These are phyloP conservation scores for Pascua sp. DNA, from an alignment of 1,284 basidiomycete genomes.

Conservation along the genomic window DNA sequence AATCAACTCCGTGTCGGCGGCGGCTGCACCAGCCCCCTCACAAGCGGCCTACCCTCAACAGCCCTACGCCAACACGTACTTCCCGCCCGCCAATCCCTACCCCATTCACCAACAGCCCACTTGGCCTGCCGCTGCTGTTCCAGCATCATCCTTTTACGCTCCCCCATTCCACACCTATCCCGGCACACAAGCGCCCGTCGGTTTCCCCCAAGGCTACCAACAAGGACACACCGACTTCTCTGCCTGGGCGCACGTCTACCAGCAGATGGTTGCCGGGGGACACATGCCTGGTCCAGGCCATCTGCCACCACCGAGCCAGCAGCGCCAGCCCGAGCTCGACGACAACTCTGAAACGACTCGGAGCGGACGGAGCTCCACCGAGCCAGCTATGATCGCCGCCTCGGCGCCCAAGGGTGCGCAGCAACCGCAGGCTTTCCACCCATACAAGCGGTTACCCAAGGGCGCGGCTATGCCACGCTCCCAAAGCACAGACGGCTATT, in stretches of 20 bases:
- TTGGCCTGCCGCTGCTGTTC: conserved; percentile 3
- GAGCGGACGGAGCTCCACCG: conserved; percentile 18
- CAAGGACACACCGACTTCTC: conserved; percentile 42
- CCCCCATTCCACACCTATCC: conserved; percentile 24
- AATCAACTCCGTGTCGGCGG: conserved; percentile 11
- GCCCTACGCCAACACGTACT: neutral
- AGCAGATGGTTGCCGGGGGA: conserved; percentile 42
- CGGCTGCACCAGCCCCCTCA: conserved; percentile 21
- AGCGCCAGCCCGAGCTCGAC: conserved; percentile 7
- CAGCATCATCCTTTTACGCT: conserved; percentile 36
- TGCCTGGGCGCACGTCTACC: conserved; percentile 47
- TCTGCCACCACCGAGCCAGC: conserved; percentile 17
- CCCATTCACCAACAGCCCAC: conserved; percentile 4
- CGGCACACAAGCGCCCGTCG: neutral
- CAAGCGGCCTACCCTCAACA: conserved; percentile 6
- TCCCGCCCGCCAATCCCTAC: neutral
- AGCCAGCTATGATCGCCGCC: neutral
- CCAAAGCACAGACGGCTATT: too few species aligned
- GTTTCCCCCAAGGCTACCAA: conserved; percentile 28
- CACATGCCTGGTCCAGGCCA: conserved; percentile 23
- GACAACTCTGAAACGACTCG: conserved; percentile 11
- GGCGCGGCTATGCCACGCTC: conserved; percentile 4
- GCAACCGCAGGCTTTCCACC: conserved; percentile 22
- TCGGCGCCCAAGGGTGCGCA: neutral
- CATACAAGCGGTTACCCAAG: conserved; percentile 27